Evolutionary conservation across 306 rosid species (phyloP).

Genomic region (Adenanthera pavonina): DNA sequence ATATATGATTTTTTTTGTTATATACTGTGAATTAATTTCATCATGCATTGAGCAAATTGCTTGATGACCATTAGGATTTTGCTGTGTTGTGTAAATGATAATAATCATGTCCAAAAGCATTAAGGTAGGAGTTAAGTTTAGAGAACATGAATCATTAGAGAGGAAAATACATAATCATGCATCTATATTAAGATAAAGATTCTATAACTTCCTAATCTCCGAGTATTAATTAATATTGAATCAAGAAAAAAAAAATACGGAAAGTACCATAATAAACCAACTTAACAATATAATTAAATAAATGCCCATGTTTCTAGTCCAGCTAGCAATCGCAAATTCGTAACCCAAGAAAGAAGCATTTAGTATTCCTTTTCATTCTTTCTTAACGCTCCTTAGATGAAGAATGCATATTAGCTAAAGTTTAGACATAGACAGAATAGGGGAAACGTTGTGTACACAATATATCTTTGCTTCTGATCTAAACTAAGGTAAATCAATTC

Average conservation of each 20-base stretch:
- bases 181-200: neutral
- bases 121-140: no score
- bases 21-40: neutral
- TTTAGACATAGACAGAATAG: no score
- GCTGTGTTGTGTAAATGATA: no score
- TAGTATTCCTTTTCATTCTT: neutral
- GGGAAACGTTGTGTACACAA: no score
- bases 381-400: neutral
- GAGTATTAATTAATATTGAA: slow-evolving; percentile 7
- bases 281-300: neutral
- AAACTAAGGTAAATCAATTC: no score
- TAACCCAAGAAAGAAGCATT: neutral
- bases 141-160: no score
- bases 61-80: neutral
- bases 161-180: neutral
- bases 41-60: neutral
- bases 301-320: neutral
- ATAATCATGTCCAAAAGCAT: no score
- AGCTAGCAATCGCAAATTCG: neutral
- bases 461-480: no score
- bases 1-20: neutral
- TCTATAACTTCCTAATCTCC: slow-evolving; percentile 6
- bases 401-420: neutral
- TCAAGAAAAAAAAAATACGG: neutral
- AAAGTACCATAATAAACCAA: neutral